Evolutionary conservation across 352 stramenopile species (phyloP).

Genomic region (Ophiocytium majus): DNA sequence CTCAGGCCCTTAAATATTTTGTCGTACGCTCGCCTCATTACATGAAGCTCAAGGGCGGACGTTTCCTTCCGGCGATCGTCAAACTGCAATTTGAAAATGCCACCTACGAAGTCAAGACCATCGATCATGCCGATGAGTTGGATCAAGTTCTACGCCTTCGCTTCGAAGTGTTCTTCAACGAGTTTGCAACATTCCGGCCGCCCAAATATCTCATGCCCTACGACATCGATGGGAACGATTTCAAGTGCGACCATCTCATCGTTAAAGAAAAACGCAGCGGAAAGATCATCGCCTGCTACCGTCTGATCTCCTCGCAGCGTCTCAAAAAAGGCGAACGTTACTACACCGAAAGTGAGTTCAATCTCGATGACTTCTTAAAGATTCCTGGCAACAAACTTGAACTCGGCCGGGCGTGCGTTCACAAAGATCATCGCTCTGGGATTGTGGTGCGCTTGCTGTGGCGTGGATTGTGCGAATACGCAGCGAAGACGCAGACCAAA

Average conservation of each 20-base stretch:
- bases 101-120: constrained; percentile 1
- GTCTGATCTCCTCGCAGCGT: background rate
- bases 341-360: constrained; percentile 2
- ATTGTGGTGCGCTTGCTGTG: background rate
- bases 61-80: no score
- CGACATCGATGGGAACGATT: constrained; percentile 1
- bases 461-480: background rate
- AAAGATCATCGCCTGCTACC: background rate
- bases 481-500: background rate
- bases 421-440: background rate
- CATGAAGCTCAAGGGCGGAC: no score
- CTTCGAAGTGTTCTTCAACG: background rate
- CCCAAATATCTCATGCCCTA: background rate
- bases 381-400: background rate
- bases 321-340: background rate
- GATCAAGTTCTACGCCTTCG: background rate
- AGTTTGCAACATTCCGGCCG: background rate
- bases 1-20: no score
- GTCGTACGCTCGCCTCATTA: no score
- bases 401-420: constrained; percentile 1
- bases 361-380: background rate
- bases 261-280: constrained; percentile 6
- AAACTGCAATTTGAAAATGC: no score
- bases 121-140: background rate
- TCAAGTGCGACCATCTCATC: background rate